Base-by-base conservation (phyloP, 2,329 filamentous ascomycete genomes). In the Fusarium irregulare region DNA sequence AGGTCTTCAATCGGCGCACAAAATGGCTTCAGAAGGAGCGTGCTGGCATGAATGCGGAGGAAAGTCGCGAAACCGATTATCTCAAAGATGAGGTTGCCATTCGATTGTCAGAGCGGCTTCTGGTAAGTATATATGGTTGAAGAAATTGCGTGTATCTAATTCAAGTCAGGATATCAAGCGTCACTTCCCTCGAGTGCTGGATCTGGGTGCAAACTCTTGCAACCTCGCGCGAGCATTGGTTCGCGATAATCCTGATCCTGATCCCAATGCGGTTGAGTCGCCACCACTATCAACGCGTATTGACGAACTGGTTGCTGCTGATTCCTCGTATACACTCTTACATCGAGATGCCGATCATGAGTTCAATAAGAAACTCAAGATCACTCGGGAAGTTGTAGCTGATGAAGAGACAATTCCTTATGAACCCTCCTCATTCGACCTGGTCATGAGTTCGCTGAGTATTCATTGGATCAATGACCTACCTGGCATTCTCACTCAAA, bases 391-490 rank as follows among this genome's bases (percentile, higher is more conserved):
- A 42, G 89, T 97, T 7, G 84, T 98, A n/a, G 81, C 87, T 1
- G 88, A 92, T 70, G 89, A 92, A 54, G 93, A 95, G 57, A 86
- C 88, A 4, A 83, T 98, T 0, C 93, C 93, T 0, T 98, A 91
- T 78, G 88, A 88, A 49, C 83, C 92, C 7, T 87, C 90, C 70
- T 89, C 91, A 6, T 98, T 98, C 79, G 94, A 98, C 78, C 89
- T 97, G 8, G 93, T 98, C 13, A 84, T 99, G 67, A 97, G 93
- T 77, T 97, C 92, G 59, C 83, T 97, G 63, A 94, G 92, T 61
- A 85, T 99, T 78, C 96, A 99, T 81, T 99, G 96, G 96, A 92
- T 98, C 84, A 99, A 99, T 79, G 93, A 99, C 79, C 88, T 99
- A 7, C 96, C 96, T 0, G 92, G 92, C 2, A 84, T 97, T 13